These are phyloP conservation scores for Cyclostephanos tholiformis DNA, from an alignment of 108 stramenopile species.

Conservation along the genomic window DNA sequence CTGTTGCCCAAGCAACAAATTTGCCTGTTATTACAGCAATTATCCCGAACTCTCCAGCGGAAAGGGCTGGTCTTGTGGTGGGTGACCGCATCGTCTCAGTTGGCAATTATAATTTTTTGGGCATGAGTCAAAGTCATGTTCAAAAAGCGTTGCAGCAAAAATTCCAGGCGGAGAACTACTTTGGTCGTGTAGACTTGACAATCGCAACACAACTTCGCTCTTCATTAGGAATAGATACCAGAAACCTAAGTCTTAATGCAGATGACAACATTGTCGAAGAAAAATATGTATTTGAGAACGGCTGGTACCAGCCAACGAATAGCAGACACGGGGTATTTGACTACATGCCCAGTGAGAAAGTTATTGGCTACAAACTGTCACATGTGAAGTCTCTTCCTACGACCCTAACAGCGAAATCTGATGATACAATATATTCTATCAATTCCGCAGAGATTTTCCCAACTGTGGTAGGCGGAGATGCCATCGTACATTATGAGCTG, in stretches of 20 bases:
- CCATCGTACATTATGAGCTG: conserved; percentile 71
- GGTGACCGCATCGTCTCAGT: conserved; percentile 86
- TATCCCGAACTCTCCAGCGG: conserved; percentile 76
- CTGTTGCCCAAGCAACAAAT: conserved; percentile 47
- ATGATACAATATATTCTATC: neutral
- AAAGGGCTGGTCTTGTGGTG: conserved; percentile 79
- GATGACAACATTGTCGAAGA: conserved; percentile 21
- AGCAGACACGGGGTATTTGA: neutral
- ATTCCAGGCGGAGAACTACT: conserved; percentile 57
- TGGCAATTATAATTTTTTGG: conserved; percentile 64
- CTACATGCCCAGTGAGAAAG: conserved; percentile 19
- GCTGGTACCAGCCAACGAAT: conserved; percentile 35
- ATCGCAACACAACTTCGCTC: conserved; percentile 72
- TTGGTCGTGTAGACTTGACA: conserved; percentile 68
- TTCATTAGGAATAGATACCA: conserved; percentile 1
- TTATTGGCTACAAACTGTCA: conserved; percentile 44
- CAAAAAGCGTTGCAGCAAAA: conserved; percentile 28
- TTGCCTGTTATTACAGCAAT: conserved; percentile 79
- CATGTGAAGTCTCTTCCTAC: conserved; percentile 44
- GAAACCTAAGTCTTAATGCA: conserved; percentile 3
- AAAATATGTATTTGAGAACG: conserved; percentile 47
- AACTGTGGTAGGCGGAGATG: conserved; percentile 57
- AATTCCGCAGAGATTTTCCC: conserved; percentile 10
- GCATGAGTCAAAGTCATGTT: conserved; percentile 49
- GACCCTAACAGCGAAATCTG: conserved; percentile 39